These are phyloP conservation scores for Calocera cornea DNA, from an alignment of 768 basidiomycete species.

Conservation along the genomic window DNA sequence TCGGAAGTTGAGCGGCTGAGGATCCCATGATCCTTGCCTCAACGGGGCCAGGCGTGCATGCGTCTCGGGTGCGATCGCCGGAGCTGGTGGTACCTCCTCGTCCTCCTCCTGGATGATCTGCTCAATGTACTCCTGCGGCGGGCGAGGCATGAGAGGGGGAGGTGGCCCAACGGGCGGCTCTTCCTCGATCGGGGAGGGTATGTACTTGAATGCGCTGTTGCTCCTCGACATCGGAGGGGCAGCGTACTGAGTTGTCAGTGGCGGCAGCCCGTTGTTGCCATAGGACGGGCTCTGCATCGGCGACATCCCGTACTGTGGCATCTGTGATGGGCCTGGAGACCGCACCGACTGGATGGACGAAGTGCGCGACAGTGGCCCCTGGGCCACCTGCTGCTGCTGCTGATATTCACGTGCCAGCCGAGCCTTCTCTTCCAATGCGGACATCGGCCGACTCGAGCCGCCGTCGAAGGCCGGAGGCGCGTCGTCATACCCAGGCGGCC, in stretches of 20 bases:
- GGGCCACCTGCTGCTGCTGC: background rate
- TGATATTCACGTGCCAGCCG: background rate
- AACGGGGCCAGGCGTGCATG: background rate
- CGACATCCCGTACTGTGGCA: background rate
- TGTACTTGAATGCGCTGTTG: background rate
- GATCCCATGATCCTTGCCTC: background rate
- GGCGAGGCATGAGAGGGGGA: background rate
- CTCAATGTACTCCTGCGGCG: background rate
- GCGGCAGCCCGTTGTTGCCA: background rate
- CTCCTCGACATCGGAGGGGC: background rate
- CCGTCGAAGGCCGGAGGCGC: background rate
- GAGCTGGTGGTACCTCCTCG: background rate
- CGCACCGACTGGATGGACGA: background rate
- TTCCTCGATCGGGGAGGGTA: background rate
- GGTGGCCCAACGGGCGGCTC: background rate
- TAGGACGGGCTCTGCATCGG: background rate
- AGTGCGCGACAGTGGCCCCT: background rate
- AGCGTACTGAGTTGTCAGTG: background rate
- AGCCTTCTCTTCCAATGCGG: background rate
- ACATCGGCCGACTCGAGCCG: background rate
- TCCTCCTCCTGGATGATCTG: constrained; percentile 1
- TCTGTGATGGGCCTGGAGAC: background rate
- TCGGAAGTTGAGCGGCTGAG: background rate
- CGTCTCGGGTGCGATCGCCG: background rate
- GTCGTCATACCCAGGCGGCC: background rate